Base-by-base conservation (phyloP, 1,139 yeast species). In the Lodderomyces parapsilosis region DNA sequence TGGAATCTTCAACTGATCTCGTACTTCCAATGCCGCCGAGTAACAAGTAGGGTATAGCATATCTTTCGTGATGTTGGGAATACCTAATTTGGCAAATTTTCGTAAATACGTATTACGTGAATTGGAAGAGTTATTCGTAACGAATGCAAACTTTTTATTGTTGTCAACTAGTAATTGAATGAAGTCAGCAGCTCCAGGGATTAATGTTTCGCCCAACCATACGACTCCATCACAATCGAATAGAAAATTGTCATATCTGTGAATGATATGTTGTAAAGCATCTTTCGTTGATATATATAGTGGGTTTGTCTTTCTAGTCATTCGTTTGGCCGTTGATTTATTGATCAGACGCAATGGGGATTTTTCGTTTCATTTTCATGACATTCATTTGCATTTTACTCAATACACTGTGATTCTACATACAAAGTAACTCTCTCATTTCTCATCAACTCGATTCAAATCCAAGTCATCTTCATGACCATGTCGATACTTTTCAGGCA, bases 211-310 rank as follows among this genome's bases (percentile, higher is more conserved):
- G n/a, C 96, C 97, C 30, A 85, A 70, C 98, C 98, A 91, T 41
- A 91, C 71, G 6, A 91, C 98, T 0, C 91, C 98, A 60, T 91
- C 98, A 65, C 98, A 91, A 58, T 91, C 98, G 58, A 91, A 90
- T 47, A 91, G 67, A 55, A 90, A 90, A 47, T 86, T 86, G 58
- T 89, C 96, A 59, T 82, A 86, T 39, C 71, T 62, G 49, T 72
- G 75, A 10, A 91, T 62, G 41, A 91, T 66, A 11, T 64, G 56
- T 39, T 73, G 70, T 3, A 80, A 85, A 27, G 72, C 74, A 35
- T 68, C 70, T 46, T 68, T 70, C 14, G 67, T 58, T 15, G 69
- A 65, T 27, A 86, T 60, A 51, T 43, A 39, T n/a, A 43, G 20
- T 18, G 53, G 52, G 17, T 39, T 42, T 2, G 45, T 19, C 36